Base-by-base conservation (phyloP, 352 stramenopile genomes). In the Phytophthora meadii region DNA sequence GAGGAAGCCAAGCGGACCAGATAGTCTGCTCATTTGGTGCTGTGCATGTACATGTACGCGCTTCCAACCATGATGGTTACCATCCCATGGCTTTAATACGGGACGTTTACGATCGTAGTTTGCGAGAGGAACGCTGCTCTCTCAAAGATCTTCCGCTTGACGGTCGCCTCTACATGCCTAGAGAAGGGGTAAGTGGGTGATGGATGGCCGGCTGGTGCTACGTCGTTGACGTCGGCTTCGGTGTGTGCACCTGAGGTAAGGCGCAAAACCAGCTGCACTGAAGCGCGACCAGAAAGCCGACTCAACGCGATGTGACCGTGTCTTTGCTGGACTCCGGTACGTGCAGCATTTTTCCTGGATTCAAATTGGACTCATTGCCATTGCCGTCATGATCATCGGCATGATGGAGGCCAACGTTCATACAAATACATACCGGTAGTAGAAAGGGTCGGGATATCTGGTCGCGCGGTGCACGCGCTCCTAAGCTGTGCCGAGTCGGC, bases 181-280 rank as follows among this genome's bases (percentile, higher is more conserved):
- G 19, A 30, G 49, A 55, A 36, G 44, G 19, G 49, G 17, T 8
- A 9, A 14, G 45, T 37, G 25, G 25, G 34, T 51, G 45, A 22
- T 47, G 19, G 41, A 47, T 28, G 9, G 14, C 30, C 30, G 27
- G 50, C 24, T 49, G 51, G 25, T 58, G 39, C 6, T 25, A 25
- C 37, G 25, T 42, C 37, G 22, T 8, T 30, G 27, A 30, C 27
- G 27, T 30, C 27, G 27, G 27, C 4, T 30, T 30, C 27, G 27
- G 27, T 30, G 27, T 30, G 27, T 30, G 27, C 6, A 36, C 30
- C 14, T 37, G 17, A 34, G 40, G 41, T 27, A 37, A 44, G 25
- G 10, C 54, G 41, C 41, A 40, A 61, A 61, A 61, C 44, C 54
- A 63, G 55, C 32, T 48, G 55, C 22, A 2, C 22, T 15, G n/a